Conservation (phyloP, 2,329 filamentous ascomycete species). For the Aspergillus phoenicis region DNA sequence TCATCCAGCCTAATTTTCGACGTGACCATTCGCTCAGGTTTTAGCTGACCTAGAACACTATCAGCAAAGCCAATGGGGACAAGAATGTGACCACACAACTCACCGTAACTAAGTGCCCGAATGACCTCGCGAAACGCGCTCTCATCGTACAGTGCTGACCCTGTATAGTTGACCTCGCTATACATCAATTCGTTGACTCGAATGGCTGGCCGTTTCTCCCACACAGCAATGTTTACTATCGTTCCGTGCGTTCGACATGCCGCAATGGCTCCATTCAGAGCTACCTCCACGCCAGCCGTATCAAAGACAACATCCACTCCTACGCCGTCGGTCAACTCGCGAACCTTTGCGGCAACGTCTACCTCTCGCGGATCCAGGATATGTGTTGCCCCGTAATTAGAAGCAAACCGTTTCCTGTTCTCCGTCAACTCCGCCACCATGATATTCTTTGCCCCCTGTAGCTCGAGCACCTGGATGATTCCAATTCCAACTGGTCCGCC, state of each 20-base stretch:
- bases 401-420: constrained; percentile 55
- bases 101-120: constrained; percentile 45
- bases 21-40: constrained; percentile 63
- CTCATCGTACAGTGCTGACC: constrained; percentile 52
- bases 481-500: constrained; percentile 66
- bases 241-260: constrained; percentile 58
- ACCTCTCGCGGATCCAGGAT: constrained; percentile 55
- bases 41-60: constrained; percentile 48
- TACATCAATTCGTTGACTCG: constrained; percentile 58
- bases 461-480: constrained; percentile 60
- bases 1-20: constrained; percentile 58
- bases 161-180: constrained; percentile 56
- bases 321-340: constrained; percentile 48
- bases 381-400: constrained; percentile 58
- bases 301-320: constrained; percentile 65
- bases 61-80: background rate
- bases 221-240: constrained; percentile 67
- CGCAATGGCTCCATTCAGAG: constrained; percentile 50
- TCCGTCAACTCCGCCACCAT: constrained; percentile 60
- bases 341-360: constrained; percentile 50
- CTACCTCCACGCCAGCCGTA: constrained; percentile 61
- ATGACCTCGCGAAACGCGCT: constrained; percentile 62
- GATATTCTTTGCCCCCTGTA: constrained; percentile 56
- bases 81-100: background rate
- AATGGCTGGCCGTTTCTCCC: constrained; percentile 59